Evolutionary conservation across 352 stramenopile genomes (phyloP).

Genomic region (Blastocystis sp.): DNA sequence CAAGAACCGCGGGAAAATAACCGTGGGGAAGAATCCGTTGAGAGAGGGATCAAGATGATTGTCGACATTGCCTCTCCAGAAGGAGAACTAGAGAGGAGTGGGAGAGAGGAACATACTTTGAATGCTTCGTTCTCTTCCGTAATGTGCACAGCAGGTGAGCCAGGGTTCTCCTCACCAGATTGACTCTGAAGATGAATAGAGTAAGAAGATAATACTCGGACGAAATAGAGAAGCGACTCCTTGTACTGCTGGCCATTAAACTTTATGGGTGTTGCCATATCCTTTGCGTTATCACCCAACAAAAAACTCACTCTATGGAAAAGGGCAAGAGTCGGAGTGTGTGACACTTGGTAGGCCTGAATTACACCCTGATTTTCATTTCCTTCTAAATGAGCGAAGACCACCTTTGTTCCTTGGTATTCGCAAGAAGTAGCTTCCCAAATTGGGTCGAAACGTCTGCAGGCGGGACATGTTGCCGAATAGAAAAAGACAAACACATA

Average conservation of each 20-base stretch:
- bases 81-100: constrained; percentile 19
- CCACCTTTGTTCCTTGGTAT: neutral
- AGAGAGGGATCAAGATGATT: constrained; percentile 34
- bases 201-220: neutral
- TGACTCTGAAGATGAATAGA: constrained; percentile 6
- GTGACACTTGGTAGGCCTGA: neutral
- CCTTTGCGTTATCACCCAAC: neutral
- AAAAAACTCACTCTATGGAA: constrained; percentile 4
- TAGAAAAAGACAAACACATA: constrained; percentile 62
- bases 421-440: constrained; percentile 15
- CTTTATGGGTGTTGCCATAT: constrained; percentile 43
- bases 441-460: constrained; percentile 43
- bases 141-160: constrained; percentile 40
- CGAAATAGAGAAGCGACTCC: constrained; percentile 38
- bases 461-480: constrained; percentile 49
- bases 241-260: constrained; percentile 31
- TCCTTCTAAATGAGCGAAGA: constrained; percentile 47
- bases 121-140: neutral
- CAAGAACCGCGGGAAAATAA: neutral
- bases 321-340: constrained; percentile 43
- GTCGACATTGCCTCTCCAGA: constrained; percentile 53
- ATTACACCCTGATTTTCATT: constrained; percentile 56
- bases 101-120: neutral
- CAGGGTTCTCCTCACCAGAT: neutral
- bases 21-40: constrained; percentile 54